Evolutionary conservation across 768 basidiomycete species (phyloP), one percentile per base, ranked within the genome.

Genomic region (Gymnopilus dilepis): DNA sequence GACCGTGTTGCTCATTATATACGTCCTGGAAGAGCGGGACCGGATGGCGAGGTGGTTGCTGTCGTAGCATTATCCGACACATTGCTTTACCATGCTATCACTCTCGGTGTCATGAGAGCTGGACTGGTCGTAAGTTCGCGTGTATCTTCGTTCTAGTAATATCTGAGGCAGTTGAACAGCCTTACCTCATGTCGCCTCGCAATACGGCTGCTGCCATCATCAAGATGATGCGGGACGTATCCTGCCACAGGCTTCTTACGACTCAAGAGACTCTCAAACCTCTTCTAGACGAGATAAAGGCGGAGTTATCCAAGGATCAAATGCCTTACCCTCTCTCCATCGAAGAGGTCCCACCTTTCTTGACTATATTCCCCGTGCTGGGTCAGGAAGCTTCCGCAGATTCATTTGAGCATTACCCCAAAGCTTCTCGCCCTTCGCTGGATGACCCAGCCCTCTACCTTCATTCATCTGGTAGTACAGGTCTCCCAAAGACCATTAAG

Each of bases 381-480:
- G 81, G 77, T 0, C 6, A 59, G 12, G 79, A 81, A 61, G 70
- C 56, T 0, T 6, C 38, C 1, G 62, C 71, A 19, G 70, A 78
- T 33, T 57, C 67, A 4, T 77, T 77, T 56, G 37, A 62, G 6
- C 66, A 67, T 1, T 78, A 77, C 33, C 74, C 73, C 3, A 42
- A 22, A 28, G 47, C 33, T 1, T 31, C 42, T 0, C 58, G 56
- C 6, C 62, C 63, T 30, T n/a, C 64, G 42, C 48, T 75, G 40
- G 60, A 69, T 45, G 67, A 75, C 45, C 51, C 75, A 11, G 50
- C 73, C 28, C 38, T 77, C 8, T 83, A 80, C 58, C 65, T 82
- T 1, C 81, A 84, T 60, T 84, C 84, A 0, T 84, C 84, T 3
- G 82, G 82, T 6, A 82, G 81, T 42, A 81, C 82, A 0, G 80